Evolutionary conservation across 345 rosid genomes (phyloP), one percentile per base, ranked within the genome.

Genomic region (Eutrema yunnanense): DNA sequence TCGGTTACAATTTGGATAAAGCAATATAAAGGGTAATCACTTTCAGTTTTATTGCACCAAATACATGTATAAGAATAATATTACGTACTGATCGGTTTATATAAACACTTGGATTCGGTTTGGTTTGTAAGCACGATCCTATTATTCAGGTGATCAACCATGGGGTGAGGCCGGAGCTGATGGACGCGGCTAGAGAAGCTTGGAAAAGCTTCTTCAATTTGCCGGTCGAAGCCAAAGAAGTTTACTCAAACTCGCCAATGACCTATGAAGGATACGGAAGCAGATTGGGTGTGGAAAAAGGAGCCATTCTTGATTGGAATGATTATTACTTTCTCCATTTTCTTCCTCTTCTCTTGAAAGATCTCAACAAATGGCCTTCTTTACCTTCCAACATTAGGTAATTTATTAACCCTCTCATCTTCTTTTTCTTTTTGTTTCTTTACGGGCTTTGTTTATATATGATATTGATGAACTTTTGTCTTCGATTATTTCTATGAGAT

Each of bases 191-290:
- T 3, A 77, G 86, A 0, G 89, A 84, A 57, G 75, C 19, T 4
- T 95, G 98, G 96, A 81, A 86, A 5, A 77, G 71, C 32, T 94
- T 94, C 51, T 94, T 94, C 67, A 85, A 86, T 63, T 43, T 65
- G 36, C 96, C 99, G 0, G 66, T 86, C 83, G 93, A 90, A 61
- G 44, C 77, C 6, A 95, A 92, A 66, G 93, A 88, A 49, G 46
- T 52, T 11, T 82, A 86, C 50, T 90, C 96, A 1, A 95, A 92
- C 69, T 71, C 84, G 0, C 98, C 98, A 2, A 83, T 38, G 52
- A 91, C 96, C 2, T 94, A 94, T 29, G 98, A 94, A 80, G 98
- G 98, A 0, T 94, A 94, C 9, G 98, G 98, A 2, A 94, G 98
- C 80, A 82, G 97, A 32, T 65, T 95, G 47, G 97, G 99, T 4